Evolutionary conservation across 2,329 filamentous ascomycete species (phyloP), one percentile per base, ranked within the genome.

Genomic region (Trichoderma sp.): DNA sequence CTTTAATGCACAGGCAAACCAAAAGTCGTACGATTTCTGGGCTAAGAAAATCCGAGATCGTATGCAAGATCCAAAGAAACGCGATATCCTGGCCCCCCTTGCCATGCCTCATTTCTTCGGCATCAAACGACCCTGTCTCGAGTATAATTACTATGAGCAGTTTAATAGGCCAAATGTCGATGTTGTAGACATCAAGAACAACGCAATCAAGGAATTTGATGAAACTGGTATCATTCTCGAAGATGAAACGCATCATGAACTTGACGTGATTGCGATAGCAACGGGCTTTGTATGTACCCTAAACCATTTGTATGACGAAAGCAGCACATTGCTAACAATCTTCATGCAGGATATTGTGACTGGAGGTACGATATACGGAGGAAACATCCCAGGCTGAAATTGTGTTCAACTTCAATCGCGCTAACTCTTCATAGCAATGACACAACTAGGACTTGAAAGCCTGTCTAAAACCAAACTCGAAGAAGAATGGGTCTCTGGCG

Each of bases 11-110:
- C 79, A 84, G 16, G 84, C 84, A 2, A 89, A 89, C 73, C 75
- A 80, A n/a, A 80, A 82, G 65, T 79, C 81, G 0, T 89, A 88
- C 73, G 77, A 83, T 3, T 88, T 88, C 74, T 89, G 86, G 84
- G 79, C 79, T 2, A 80, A 80, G 69, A 87, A 86, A 75, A 82
- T 82, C 0, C 80, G 85, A 0, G 79, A 76, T 14, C 81, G 86
- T 2, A 81, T 89, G 54, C 77, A 79, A 0, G 84, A 89, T 67
- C 81, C 85, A 0, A 76, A 76, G 30, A 81, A 82, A 70, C 77
- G 81, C 30, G 83, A 87, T 16, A 70, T 88, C 2, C 78, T 89
- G 7, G 86, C 86, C 0, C 87, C 87, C 0, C 72, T 80, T 10
- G 75, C 84, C 56, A 83, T 82, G 75, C 86, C 83, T 1, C 84